Evolutionary conservation across 2,329 filamentous ascomycete species (phyloP).

Genomic region (Colletotrichum salicis): DNA sequence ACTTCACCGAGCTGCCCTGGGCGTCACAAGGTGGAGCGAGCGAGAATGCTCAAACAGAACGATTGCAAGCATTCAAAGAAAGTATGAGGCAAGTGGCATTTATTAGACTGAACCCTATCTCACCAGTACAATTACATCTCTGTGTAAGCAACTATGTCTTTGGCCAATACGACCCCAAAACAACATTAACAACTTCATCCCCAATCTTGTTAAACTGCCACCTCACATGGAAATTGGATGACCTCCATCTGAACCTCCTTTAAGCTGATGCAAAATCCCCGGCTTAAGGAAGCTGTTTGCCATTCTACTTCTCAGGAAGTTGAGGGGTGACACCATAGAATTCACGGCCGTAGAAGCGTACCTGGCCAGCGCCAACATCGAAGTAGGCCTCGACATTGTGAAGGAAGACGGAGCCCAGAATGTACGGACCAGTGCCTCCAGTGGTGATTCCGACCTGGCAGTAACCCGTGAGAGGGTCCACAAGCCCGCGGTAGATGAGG

Average conservation of each 20-base stretch:
- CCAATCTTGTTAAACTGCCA: background rate
- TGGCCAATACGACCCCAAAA: background rate
- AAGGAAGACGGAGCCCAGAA: conserved; percentile 62
- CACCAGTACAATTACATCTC: conserved; percentile 10
- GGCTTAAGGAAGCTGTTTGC: background rate
- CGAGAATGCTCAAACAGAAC: background rate
- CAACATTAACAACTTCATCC: conserved; percentile 4
- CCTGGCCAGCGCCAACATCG: conserved; percentile 57
- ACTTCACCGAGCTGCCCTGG: background rate
- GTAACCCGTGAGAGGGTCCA: conserved; percentile 57
- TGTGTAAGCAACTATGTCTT: conserved; percentile 16
- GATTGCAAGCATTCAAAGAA: background rate
- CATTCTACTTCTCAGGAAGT: conserved; percentile 14
- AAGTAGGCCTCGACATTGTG: conserved; percentile 62
- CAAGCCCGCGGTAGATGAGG: conserved; percentile 56
- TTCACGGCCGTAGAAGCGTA: conserved; percentile 53
- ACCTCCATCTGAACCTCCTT: background rate
- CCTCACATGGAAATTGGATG: background rate
- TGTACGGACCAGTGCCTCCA: conserved; percentile 57
- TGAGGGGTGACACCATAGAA: conserved; percentile 27
- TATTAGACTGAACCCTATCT: conserved; percentile 27
- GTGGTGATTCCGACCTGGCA: conserved; percentile 60
- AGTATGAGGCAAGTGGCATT: conserved; percentile 21
- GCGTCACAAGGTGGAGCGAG: too few species aligned
- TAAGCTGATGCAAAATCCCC: background rate